Conservation (phyloP, 2,329 filamentous ascomycete species). For the Raffaelea albimanens region DNA sequence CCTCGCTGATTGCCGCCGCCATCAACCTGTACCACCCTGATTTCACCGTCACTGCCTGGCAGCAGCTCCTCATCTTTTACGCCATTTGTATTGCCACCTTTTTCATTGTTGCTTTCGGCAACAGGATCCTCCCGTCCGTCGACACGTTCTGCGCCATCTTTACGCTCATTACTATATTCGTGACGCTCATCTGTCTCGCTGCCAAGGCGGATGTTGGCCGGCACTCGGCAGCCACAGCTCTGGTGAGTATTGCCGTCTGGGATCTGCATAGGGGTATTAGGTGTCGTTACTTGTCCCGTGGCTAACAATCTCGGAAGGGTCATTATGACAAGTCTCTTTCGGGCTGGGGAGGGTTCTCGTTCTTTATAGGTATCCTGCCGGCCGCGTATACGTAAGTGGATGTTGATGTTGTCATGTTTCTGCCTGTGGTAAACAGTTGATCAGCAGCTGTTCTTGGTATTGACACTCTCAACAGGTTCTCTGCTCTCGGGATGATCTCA, state of each 20-base stretch:
- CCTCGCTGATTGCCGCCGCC: constrained; percentile 49
- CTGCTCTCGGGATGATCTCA: constrained; percentile 8
- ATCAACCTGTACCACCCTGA: constrained; percentile 44
- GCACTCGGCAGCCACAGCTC: not conserved
- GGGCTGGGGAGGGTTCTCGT: constrained; percentile 30
- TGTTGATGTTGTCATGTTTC: no score
- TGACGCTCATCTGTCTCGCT: constrained; percentile 40
- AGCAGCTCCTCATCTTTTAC: constrained; percentile 9
- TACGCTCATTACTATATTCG: constrained; percentile 36
- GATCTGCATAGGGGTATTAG: no score
- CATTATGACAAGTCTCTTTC: constrained; percentile 14
- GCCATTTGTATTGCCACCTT: constrained; percentile 7
- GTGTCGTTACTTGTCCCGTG: no score
- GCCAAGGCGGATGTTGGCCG: constrained; percentile 21
- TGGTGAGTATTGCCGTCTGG: no score
- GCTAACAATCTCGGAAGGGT: constrained; percentile 2
- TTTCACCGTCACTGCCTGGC: constrained; percentile 3
- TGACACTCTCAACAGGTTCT: constrained; percentile 3
- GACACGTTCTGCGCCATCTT: constrained; percentile 36
- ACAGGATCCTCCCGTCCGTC: constrained; percentile 30
- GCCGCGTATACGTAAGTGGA: constrained; percentile 5
- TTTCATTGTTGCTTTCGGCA: constrained; percentile 25
- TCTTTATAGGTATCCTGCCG: constrained; percentile 9
- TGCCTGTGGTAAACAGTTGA: no score
- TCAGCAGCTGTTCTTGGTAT: no score